phyloP scores from a whole-genome alignment of 129 eudicot species.

The Gnaphalium uliginosum region DNA sequence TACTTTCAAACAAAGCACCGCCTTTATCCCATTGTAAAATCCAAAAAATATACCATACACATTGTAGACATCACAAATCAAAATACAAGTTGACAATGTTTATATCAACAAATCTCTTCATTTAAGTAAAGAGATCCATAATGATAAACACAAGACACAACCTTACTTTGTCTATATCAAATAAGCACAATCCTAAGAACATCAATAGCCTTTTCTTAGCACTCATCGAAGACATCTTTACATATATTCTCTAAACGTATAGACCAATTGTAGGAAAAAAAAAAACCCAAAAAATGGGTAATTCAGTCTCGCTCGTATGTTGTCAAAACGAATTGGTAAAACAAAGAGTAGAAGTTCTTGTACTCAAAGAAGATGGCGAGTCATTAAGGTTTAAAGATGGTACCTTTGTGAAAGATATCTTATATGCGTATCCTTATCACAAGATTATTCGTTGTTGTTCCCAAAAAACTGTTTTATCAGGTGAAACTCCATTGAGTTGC shows the following conservation, averaged over 20 bases:
- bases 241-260: slow-evolving; percentile 27
- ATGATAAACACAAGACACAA: slow-evolving; percentile 29
- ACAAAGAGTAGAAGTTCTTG: slow-evolving; percentile 31
- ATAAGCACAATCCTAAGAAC: slow-evolving; percentile 16
- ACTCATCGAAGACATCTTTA: slow-evolving; percentile 26
- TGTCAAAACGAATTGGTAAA: slow-evolving; percentile 29
- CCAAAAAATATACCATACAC: slow-evolving; percentile 21
- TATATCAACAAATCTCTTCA: background rate
- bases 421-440: slow-evolving; percentile 35
- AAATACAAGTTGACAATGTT: slow-evolving; percentile 27
- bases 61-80: slow-evolving; percentile 30
- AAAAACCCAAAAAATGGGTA: slow-evolving; percentile 31
- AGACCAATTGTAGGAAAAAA: background rate
- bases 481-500: slow-evolving; percentile 27
- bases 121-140: slow-evolving; percentile 9
- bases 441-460: slow-evolving; percentile 35
- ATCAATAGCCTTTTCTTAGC: slow-evolving; percentile 22
- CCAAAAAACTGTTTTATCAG: slow-evolving; percentile 18
- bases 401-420: slow-evolving; percentile 30
- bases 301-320: slow-evolving; percentile 29
- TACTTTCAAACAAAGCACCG: slow-evolving; percentile 12
- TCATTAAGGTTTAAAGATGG: slow-evolving; percentile 39
- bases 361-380: slow-evolving; percentile 42
- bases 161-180: slow-evolving; percentile 23
- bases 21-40: slow-evolving; percentile 20